phyloP scores from a whole-genome alignment of 441 rosid genomes.

The Corymbia calophylla region DNA sequence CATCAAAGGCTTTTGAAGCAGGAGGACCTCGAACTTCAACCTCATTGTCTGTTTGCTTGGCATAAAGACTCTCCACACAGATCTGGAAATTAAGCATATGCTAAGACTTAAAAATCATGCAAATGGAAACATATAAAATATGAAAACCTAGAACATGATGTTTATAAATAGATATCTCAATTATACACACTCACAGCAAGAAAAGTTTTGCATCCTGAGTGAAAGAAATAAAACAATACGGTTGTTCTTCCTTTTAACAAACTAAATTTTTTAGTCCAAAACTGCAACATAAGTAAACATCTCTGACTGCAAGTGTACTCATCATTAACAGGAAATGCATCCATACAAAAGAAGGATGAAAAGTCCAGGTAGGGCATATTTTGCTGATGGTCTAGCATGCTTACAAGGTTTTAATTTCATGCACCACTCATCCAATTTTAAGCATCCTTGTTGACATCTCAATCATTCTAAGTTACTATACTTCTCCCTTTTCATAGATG shows the following conservation, averaged over 20 bases:
- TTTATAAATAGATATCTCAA: background rate
- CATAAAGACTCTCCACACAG: conserved; percentile 47
- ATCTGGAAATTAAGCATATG: conserved; percentile 36
- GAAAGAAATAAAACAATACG: background rate
- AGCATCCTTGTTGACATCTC: background rate
- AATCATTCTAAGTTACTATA: background rate
- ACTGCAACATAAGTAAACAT: background rate
- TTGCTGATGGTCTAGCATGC: background rate
- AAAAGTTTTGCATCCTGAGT: background rate
- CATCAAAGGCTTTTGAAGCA: conserved; percentile 83
- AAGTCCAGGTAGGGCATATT: background rate
- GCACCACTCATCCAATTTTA: background rate
- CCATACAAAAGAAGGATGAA: background rate
- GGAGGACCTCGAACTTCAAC: conserved; percentile 97
- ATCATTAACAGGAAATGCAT: background rate
- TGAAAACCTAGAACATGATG: background rate
- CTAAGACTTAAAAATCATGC: background rate
- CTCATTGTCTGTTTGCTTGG: conserved; percentile 76
- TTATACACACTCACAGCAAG: background rate
- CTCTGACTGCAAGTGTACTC: background rate
- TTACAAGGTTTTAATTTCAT: background rate
- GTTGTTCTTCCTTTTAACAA: background rate
- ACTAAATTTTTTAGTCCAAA: background rate
- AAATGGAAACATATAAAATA: conserved; percentile 1
- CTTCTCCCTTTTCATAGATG: background rate